Base-by-base conservation (phyloP, 345 rosid species). In the Eucalyptus cloeziana region DNA sequence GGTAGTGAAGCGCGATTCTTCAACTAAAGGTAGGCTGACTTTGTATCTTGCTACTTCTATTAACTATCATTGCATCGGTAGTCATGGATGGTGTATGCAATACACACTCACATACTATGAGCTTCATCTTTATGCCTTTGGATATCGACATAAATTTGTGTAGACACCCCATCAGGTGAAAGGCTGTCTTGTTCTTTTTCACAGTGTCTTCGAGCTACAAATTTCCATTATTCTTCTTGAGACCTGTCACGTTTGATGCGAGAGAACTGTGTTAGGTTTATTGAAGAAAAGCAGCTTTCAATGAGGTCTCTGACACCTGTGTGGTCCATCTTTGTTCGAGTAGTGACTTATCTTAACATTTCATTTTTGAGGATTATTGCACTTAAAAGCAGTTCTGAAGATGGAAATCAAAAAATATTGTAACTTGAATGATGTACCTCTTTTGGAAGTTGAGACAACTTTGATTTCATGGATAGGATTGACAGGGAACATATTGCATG, bases 1-100 rank as follows among this genome's bases (percentile, higher is more conserved):
- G 98, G 87, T 97, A 69, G 95, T 97, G 31, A 99, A 96, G 93
- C 98, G 96, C 3, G 97, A 98, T 92, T 98, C 99, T 88, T 95
- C 99, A 12, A 96, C 98, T 33, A 93, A 90, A 94, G 99, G 99
- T 97, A 93, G 30, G 91, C 27, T 89, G 87, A 88, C 85, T 90
- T 17, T n/a, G 87, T 43, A 88, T 58, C 54, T 76, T 40, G 43
- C 67, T 86, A 83, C 86, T 88, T 56, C 52, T 79, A 10, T 87
- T 79, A 37, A 37, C 21, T 60, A 8, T 62, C 33, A 14, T 40
- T 5, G 49, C 49, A 33, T 22, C 25, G 22, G 37, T 49, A 45
- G 56, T 31, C 50, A 19, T 0, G 14, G 27, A 44, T 37, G 43
- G 50, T 31, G 12, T 31, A 49, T 49, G 62, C 17, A 31, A 37